Evolutionary conservation across 129 eudicot species (phyloP).

Genomic region (Lonicera japonica): DNA sequence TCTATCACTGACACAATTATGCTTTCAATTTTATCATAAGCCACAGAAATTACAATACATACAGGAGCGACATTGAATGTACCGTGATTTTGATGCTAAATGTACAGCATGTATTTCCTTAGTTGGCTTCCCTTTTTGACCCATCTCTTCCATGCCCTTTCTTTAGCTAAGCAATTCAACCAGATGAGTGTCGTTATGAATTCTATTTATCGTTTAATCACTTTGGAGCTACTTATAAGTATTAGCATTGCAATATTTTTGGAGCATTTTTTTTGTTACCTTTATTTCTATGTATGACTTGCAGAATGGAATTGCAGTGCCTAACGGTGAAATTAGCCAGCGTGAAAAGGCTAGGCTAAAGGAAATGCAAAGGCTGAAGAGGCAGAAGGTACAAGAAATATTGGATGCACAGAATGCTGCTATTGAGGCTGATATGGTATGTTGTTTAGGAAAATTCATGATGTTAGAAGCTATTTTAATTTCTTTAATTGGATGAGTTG

Average conservation of each 20-base stretch:
- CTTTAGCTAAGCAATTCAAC: too few relatives aligned
- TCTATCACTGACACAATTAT: too few relatives aligned
- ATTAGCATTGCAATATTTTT: too few relatives aligned
- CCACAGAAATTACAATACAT: too few relatives aligned
- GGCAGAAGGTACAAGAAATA: constrained; percentile 81
- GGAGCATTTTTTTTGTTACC: neutral
- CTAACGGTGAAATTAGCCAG: constrained; percentile 46
- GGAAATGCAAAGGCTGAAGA: constrained; percentile 81
- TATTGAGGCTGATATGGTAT: constrained; percentile 86
- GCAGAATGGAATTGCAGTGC: constrained; percentile 51
- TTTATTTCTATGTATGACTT: neutral
- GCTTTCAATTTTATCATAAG: too few relatives aligned
- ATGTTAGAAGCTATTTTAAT: too few relatives aligned
- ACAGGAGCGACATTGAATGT: too few relatives aligned
- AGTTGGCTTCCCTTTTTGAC: too few relatives aligned
- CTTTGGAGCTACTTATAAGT: neutral
- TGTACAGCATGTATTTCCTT: too few relatives aligned
- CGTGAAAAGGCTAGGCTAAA: constrained; percentile 71
- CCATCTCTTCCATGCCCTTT: too few relatives aligned
- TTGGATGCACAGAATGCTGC: constrained; percentile 82
- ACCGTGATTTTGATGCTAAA: too few relatives aligned
- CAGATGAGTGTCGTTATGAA: too few relatives aligned
- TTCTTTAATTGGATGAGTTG: neutral
- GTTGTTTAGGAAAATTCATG: neutral
- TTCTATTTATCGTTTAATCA: neutral